Evolutionary conservation across 169 alveolate species (phyloP).

Genomic region (Theileria parva): DNA sequence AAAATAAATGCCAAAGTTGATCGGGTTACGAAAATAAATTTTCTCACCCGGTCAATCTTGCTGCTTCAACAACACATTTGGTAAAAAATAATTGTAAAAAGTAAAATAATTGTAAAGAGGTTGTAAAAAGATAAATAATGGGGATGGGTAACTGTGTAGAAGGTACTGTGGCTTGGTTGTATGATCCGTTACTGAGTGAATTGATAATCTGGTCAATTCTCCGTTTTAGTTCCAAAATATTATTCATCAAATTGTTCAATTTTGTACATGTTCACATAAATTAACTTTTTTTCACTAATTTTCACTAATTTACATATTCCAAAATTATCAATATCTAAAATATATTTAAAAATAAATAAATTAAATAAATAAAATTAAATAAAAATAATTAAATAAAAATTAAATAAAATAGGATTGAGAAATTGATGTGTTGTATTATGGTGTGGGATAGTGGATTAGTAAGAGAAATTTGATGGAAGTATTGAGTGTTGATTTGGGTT

Average conservation of each 20-base stretch:
- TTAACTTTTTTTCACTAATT: not conserved
- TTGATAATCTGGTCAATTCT: not conserved
- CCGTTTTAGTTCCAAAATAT: not conserved
- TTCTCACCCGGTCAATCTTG: not conserved
- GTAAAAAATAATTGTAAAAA: not conserved
- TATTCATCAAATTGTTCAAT: not conserved
- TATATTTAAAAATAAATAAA: not conserved
- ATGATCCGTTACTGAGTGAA: not conserved
- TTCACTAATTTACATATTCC: not conserved
- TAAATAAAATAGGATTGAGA: not conserved
- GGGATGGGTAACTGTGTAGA: not conserved
- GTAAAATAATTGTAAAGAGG: not conserved
- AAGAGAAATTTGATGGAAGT: conserved; percentile 2
- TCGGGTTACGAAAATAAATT: not conserved
- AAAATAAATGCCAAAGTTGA: not conserved
- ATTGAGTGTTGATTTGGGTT: not conserved
- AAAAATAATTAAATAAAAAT: not conserved
- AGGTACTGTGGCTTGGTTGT: not conserved
- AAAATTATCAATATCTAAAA: not conserved
- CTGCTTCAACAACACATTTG: not conserved
- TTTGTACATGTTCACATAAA: not conserved
- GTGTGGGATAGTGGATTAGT: not conserved
- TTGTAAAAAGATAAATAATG: not conserved
- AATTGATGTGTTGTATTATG: not conserved
- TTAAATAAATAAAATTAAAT: not conserved